Evolutionary conservation across 2,329 filamentous ascomycete species (phyloP), one percentile per base, ranked within the genome.

Genomic region (Penicillium corylophilum): DNA sequence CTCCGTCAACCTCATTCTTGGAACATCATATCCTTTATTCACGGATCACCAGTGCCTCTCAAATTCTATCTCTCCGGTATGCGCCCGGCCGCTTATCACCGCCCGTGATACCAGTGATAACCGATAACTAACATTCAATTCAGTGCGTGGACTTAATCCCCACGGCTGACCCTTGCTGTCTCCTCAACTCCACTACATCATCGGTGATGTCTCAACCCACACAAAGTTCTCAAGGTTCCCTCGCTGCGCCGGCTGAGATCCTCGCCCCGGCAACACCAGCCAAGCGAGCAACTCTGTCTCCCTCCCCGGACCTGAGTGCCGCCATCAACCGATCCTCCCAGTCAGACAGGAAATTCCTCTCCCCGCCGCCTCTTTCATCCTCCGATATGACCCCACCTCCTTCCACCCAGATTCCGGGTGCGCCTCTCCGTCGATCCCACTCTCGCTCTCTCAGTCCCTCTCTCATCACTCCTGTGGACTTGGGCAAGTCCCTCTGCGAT

Each of bases 301-400:
- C 69, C 24, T 74, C 72, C 5, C 69, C 71, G 54, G 66, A 70
- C 54, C 55, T 67, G 45, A 66, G 62, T 53, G 59, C 55, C 41
- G 60, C 62, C 44, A 61, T 66, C 28, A 65, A 60, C 38, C 68
- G 70, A 48, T 64, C 66, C 26, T 68, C 66, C 7, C 60, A 70
- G 29, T 69, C 69, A 33, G 64, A 69, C 38, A 66, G 67, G 48
- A 64, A 63, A 43, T 63, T 67, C 64, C 65, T 72, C 63, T 73
- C 76, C 20, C 75, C 75, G 10, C 74, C 72, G 31, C 71, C 72
- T 22, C 69, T 74, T 41, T 78, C 76, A 18, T 79, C 79, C n/a
- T 71, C 68, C 39, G 69, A 74, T 35, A 81, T 85, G 72, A 86
- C 84, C 12, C 83, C 84, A 12, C 84, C 84, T 22, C 83, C 83